Percentiles rank a stretch among this genome's conserved stretches.
Evolutionary conservation across 176 grass and related monocot genomes (phyloP).

Genomic region (Saccharum spontaneum): DNA sequence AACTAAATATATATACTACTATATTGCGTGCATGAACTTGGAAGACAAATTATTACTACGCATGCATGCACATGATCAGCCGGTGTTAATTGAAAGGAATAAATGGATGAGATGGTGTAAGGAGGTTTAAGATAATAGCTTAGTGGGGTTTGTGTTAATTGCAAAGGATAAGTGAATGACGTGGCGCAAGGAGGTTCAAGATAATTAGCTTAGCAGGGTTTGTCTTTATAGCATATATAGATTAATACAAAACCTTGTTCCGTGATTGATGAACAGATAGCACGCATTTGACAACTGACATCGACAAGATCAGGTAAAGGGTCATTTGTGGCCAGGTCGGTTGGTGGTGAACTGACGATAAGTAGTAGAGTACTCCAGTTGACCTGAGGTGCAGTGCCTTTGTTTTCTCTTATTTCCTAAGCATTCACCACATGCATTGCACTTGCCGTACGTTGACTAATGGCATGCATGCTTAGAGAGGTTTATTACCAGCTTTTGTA

Average conservation of each 20-base stretch:
- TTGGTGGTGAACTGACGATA: background rate
- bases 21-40: too few relatives aligned
- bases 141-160: too few relatives aligned
- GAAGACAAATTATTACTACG: too few relatives aligned
- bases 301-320: background rate
- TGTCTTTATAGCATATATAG: too few relatives aligned
- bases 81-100: too few relatives aligned
- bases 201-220: too few relatives aligned
- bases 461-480: background rate
- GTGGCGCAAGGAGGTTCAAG: too few relatives aligned
- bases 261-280: slow-evolving; percentile 17
- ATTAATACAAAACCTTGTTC: background rate
- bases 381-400: background rate
- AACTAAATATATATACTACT: too few relatives aligned
- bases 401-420: slow-evolving; percentile 7
- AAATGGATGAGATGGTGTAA: too few relatives aligned
- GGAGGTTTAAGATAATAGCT: too few relatives aligned
- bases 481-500: background rate
- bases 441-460: slow-evolving; percentile 32
- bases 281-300: slow-evolving; percentile 24
- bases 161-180: too few relatives aligned
- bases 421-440: slow-evolving; percentile 36
- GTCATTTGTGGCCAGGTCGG: background rate
- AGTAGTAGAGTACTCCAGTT: slow-evolving; percentile 7
- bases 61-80: too few relatives aligned